Evolutionary conservation across 495 filamentous ascomycete genomes (phyloP).

Genomic region (Xylaria bambusicola): DNA sequence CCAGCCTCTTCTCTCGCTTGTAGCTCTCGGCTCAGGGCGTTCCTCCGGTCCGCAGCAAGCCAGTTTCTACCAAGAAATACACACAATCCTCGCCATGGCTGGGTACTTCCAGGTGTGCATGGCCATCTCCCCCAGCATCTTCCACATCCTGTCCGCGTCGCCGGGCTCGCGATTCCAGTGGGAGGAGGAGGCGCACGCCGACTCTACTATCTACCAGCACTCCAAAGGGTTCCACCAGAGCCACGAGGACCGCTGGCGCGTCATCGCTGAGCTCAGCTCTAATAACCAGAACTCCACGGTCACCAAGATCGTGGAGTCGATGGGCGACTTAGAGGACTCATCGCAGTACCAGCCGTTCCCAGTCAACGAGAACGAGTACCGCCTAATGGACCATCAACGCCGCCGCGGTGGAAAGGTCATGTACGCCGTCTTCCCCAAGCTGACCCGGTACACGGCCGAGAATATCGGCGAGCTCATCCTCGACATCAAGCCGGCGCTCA

Average conservation of each 20-base stretch:
- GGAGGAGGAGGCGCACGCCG: slow-evolving; percentile 36
- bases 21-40: slow-evolving; percentile 30
- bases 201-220: slow-evolving; percentile 32
- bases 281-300: slow-evolving; percentile 4
- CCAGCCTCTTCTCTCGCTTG: slow-evolving; percentile 40
- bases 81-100: slow-evolving; percentile 46
- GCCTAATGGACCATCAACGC: slow-evolving; percentile 21
- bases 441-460: slow-evolving; percentile 35
- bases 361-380: slow-evolving; percentile 7
- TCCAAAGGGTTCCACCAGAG: slow-evolving; percentile 28
- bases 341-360: slow-evolving; percentile 15
- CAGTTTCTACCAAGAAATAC: slow-evolving; percentile 45
- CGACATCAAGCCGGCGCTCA: not conserved
- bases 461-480: slow-evolving; percentile 20
- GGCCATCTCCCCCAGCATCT: slow-evolving; percentile 47
- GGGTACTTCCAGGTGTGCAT: slow-evolving; percentile 47
- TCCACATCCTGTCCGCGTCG: slow-evolving; percentile 40
- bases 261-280: slow-evolving; percentile 5
- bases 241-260: slow-evolving; percentile 17
- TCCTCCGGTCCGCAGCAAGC: slow-evolving; percentile 14
- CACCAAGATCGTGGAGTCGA: not conserved
- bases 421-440: slow-evolving; percentile 40
- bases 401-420: slow-evolving; percentile 44
- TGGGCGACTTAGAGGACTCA: not conserved
- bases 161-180: slow-evolving; percentile 43